Evolutionary conservation across 2,329 filamentous ascomycete genomes (phyloP).

Genomic region (Penicillium freii): DNA sequence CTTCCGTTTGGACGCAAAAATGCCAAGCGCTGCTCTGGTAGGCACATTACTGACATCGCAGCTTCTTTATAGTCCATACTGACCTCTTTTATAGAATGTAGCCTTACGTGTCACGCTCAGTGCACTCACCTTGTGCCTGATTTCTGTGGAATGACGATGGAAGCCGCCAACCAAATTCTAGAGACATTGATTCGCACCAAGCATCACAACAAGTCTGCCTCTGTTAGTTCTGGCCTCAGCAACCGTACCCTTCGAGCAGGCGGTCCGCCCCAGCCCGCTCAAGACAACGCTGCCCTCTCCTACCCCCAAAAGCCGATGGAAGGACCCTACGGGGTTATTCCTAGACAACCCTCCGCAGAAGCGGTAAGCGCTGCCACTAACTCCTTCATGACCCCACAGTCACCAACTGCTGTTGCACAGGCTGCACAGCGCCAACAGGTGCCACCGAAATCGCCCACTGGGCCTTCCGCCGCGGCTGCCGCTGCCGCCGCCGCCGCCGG

Average conservation of each 20-base stretch:
- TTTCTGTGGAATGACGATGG: conserved; percentile 99
- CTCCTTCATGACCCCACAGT: conserved; percentile 48
- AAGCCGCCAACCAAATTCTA: conserved; percentile 88
- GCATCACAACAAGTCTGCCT: conserved; percentile 61
- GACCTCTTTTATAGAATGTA: conserved; percentile 65
- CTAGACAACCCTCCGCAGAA: conserved; percentile 40
- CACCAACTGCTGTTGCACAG: conserved; percentile 32
- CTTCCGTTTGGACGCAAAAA: conserved; percentile 94
- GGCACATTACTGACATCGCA: conserved; percentile 1
- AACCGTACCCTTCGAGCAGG: conserved; percentile 64
- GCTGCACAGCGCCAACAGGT: conserved; percentile 45
- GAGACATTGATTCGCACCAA: conserved; percentile 81
- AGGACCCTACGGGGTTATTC: conserved; percentile 36
- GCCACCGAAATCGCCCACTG: conserved; percentile 48
- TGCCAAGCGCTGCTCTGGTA: conserved; percentile 85
- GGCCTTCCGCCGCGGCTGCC: conserved; percentile 48
- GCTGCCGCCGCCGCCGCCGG: conserved; percentile 51
- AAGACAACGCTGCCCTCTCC: conserved; percentile 39
- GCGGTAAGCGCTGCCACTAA: conserved; percentile 45
- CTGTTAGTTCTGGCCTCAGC: conserved; percentile 55
- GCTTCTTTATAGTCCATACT: conserved; percentile 9
- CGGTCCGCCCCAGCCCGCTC: conserved; percentile 44
- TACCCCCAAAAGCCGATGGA: conserved; percentile 39
- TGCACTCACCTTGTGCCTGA: conserved; percentile 96
- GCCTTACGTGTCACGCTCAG: conserved; percentile 82